Conservation (phyloP, 179 eudicot genomes). For the Silene noctiflora region DNA sequence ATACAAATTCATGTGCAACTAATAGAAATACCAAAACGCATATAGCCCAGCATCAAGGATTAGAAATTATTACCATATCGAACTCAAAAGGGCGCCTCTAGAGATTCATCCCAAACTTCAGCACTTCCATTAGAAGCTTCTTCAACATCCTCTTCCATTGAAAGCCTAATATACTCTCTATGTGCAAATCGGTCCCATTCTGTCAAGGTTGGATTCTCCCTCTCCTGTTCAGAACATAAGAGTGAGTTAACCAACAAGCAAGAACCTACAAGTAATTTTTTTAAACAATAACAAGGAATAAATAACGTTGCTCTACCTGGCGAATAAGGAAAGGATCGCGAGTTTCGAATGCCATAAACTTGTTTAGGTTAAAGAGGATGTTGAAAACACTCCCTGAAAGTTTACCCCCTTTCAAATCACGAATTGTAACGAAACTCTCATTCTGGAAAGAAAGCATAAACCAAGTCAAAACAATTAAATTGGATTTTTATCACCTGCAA, state of each 20-base stretch:
- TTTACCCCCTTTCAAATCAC: slow-evolving; percentile 73
- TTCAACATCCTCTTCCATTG: slow-evolving; percentile 99
- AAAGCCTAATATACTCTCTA: slow-evolving; percentile 92
- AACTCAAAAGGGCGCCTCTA: slow-evolving; percentile 90
- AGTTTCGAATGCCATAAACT: slow-evolving; percentile 96
- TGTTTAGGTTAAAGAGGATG: slow-evolving; percentile 86
- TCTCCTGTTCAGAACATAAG: slow-evolving; percentile 52
- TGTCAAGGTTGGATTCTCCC: slow-evolving; percentile 91
- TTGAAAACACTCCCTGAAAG: slow-evolving; percentile 91
- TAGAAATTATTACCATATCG: slow-evolving; percentile 29
- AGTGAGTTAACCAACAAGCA: not conserved
- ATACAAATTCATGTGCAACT: not conserved
- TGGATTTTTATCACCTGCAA: not conserved
- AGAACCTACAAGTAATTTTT: slow-evolving; percentile 1
- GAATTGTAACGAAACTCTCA: slow-evolving; percentile 68
- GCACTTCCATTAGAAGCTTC: slow-evolving; percentile 99
- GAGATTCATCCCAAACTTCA: slow-evolving; percentile 99
- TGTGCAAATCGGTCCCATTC: slow-evolving; percentile 99
- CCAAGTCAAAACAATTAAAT: not conserved
- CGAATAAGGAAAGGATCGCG: slow-evolving; percentile 98
- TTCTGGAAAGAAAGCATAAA: slow-evolving; percentile 49
- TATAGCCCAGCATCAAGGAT: not conserved
- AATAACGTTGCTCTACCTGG: slow-evolving; percentile 50
- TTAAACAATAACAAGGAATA: not conserved
- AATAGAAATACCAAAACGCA: not conserved